phyloP scores from a whole-genome alignment of 176 grass and related monocot species.

The Juncus inflexus region DNA sequence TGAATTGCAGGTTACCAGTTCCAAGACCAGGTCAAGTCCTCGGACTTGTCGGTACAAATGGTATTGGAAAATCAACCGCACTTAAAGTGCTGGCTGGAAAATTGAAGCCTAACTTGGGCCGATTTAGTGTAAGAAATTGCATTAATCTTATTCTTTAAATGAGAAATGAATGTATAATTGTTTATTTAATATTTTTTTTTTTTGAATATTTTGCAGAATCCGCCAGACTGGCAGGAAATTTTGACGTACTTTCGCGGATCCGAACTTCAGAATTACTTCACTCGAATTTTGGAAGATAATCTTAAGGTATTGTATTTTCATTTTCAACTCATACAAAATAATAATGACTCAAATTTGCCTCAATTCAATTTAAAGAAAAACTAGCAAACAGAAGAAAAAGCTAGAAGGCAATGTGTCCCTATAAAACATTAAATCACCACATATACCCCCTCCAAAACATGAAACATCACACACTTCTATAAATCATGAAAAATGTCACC shows the following conservation, averaged over 20 bases:
- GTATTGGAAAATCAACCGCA: slow-evolving; percentile 82
- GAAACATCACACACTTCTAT: too few relatives aligned
- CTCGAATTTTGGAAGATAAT: slow-evolving; percentile 58
- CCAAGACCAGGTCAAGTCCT: slow-evolving; percentile 78
- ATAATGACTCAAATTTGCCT: not conserved
- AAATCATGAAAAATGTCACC: too few relatives aligned
- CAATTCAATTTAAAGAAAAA: too few relatives aligned
- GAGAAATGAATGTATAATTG: not conserved
- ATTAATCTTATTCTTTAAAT: slow-evolving; percentile 4
- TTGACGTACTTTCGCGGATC: slow-evolving; percentile 69
- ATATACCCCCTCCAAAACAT: not conserved
- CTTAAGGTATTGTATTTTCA: slow-evolving; percentile 50
- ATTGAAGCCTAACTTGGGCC: slow-evolving; percentile 80
- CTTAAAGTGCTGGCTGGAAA: slow-evolving; percentile 65
- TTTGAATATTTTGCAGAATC: slow-evolving; percentile 49
- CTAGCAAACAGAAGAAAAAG: too few relatives aligned
- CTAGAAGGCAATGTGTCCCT: not conserved
- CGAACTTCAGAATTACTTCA: slow-evolving; percentile 84
- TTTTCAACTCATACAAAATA: not conserved
- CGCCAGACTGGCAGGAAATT: slow-evolving; percentile 73
- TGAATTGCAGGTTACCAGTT: slow-evolving; percentile 53
- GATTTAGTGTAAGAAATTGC: slow-evolving; percentile 56
- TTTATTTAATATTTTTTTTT: slow-evolving; percentile 2
- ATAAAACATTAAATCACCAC: too few relatives aligned
- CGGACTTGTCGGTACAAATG: slow-evolving; percentile 74